Conservation (phyloP, 805 yeast species). For the Metschnikowia cerradonensis region DNA sequence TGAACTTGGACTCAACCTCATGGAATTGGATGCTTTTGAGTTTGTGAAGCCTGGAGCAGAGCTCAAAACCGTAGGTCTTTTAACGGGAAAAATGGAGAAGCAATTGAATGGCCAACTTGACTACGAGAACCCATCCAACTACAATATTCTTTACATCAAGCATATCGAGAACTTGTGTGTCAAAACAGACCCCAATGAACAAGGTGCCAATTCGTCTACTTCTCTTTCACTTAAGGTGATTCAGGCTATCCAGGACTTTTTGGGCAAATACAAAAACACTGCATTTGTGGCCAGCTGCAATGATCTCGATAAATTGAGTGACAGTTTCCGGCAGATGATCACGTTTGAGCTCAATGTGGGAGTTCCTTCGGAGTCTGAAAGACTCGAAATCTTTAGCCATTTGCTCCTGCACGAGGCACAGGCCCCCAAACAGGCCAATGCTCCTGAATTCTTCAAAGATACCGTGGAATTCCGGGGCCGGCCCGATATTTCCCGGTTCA, state of each 20-base stretch:
- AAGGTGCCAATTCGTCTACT: slow-evolving; percentile 35
- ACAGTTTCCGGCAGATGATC: slow-evolving; percentile 58
- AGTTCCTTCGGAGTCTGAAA: slow-evolving; percentile 77
- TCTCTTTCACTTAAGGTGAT: slow-evolving; percentile 52
- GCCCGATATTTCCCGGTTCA: slow-evolving; percentile 16
- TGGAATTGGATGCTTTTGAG: slow-evolving; percentile 68
- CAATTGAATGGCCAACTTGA: slow-evolving; percentile 27
- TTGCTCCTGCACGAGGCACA: slow-evolving; percentile 30
- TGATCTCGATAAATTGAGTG: slow-evolving; percentile 66
- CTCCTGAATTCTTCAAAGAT: slow-evolving; percentile 20
- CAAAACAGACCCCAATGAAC: slow-evolving; percentile 57
- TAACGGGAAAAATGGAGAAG: slow-evolving; percentile 73
- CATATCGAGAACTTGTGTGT: slow-evolving; percentile 77
- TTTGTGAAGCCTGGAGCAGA: slow-evolving; percentile 67
- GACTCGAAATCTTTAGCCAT: slow-evolving; percentile 57
- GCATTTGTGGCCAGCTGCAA: slow-evolving; percentile 62
- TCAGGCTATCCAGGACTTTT: slow-evolving; percentile 53
- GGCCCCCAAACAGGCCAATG: slow-evolving; percentile 5
- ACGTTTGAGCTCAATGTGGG: slow-evolving; percentile 73
- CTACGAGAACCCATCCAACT: slow-evolving; percentile 29
- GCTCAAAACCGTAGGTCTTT: slow-evolving; percentile 70
- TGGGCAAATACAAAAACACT: slow-evolving; percentile 38
- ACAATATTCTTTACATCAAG: slow-evolving; percentile 51
- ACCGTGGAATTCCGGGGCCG: slow-evolving; percentile 17
- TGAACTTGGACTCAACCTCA: slow-evolving; percentile 60